These are phyloP conservation scores for Lepiota subincarnata DNA, from an alignment of 768 basidiomycete species.

Conservation along the genomic window DNA sequence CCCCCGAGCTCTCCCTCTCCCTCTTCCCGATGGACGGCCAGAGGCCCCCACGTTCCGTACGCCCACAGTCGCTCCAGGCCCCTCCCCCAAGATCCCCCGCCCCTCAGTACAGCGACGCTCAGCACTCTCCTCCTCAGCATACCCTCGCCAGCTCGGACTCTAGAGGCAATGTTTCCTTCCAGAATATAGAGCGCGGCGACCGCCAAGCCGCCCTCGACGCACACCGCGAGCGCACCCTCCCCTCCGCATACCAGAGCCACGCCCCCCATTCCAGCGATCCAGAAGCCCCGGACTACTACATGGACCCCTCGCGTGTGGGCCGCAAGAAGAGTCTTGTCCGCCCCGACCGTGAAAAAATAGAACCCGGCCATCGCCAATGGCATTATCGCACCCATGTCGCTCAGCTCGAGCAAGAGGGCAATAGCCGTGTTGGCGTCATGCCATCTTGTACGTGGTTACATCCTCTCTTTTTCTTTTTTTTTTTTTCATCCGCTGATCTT, in stretches of 20 bases:
- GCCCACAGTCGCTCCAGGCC: constrained; percentile 40
- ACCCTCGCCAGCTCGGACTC: constrained; percentile 31
- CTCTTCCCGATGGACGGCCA: constrained; percentile 29
- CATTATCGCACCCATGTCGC: constrained; percentile 89
- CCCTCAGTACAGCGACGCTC: constrained; percentile 30
- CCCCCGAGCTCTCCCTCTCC: not conserved
- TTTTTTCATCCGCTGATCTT: constrained; percentile 10
- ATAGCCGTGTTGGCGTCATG: constrained; percentile 59
- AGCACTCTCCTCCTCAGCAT: constrained; percentile 22
- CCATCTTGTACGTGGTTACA: constrained; percentile 69
- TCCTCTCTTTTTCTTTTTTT: constrained; percentile 13
- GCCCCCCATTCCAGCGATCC: constrained; percentile 27
- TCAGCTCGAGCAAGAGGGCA: constrained; percentile 67
- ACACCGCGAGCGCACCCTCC: constrained; percentile 45
- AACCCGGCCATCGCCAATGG: constrained; percentile 90
- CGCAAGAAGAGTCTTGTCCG: constrained; percentile 91
- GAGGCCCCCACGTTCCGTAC: constrained; percentile 52
- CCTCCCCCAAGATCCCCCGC: constrained; percentile 32
- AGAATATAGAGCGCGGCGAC: constrained; percentile 66
- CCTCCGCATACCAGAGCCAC: constrained; percentile 39
- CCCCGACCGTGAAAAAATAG: constrained; percentile 95
- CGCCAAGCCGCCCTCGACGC: constrained; percentile 54
- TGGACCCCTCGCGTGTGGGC: constrained; percentile 49
- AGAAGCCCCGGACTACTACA: constrained; percentile 35
- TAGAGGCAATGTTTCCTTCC: constrained; percentile 59